These are phyloP conservation scores for Withania somnifera DNA, from an alignment of 305 asterid species.

Conservation along the genomic window DNA sequence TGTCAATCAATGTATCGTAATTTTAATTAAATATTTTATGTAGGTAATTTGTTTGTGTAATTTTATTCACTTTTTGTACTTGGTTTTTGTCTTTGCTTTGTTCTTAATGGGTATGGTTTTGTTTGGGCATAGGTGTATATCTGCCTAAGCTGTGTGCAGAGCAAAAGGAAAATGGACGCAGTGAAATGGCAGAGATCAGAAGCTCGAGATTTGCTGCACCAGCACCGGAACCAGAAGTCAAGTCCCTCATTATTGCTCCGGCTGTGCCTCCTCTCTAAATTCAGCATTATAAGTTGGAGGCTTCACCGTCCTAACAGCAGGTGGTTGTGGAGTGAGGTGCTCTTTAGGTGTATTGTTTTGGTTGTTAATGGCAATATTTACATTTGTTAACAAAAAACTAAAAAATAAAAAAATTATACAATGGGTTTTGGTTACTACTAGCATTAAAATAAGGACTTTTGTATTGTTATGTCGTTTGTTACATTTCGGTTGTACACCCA, in stretches of 20 bases:
- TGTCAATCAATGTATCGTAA: too few relatives aligned
- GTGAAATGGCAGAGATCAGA: slow-evolving; percentile 48
- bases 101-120: neutral
- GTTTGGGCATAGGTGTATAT: slow-evolving; percentile 35
- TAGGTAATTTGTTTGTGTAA: too few relatives aligned
- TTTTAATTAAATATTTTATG: too few relatives aligned
- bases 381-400: too few relatives aligned
- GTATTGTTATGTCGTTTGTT: neutral
- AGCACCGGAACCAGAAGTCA: slow-evolving; percentile 26
- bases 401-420: too few relatives aligned
- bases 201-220: slow-evolving; percentile 51
- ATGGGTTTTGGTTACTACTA: neutral
- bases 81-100: neutral
- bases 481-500: neutral
- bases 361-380: too few relatives aligned
- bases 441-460: neutral
- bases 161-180: slow-evolving; percentile 22
- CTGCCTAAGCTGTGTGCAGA: slow-evolving; percentile 63
- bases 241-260: slow-evolving; percentile 19
- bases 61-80: too few relatives aligned
- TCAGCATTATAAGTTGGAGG: neutral
- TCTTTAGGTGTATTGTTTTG: too few relatives aligned
- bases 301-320: too few relatives aligned
- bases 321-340: too few relatives aligned
- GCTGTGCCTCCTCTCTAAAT: slow-evolving; percentile 29